phyloP scores from a whole-genome alignment of 768 basidiomycete genomes.

The Lanmaoa pseudosensibilis region DNA sequence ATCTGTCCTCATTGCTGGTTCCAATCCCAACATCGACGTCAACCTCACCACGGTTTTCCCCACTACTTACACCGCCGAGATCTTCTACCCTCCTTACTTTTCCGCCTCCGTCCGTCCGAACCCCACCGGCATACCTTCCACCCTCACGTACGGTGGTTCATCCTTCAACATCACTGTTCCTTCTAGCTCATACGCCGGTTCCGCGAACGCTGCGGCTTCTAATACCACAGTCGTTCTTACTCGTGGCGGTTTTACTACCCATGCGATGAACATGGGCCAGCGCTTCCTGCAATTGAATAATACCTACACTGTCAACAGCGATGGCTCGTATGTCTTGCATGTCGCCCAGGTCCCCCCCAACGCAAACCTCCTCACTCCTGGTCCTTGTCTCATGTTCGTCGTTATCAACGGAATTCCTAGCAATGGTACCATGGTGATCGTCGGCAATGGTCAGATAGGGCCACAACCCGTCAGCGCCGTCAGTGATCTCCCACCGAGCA shows the following conservation, averaged over 20 bases:
- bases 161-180: slow-evolving; percentile 77
- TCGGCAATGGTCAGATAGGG: slow-evolving; percentile 79
- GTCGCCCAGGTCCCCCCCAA: slow-evolving; percentile 83
- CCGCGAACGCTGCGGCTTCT: slow-evolving; percentile 66
- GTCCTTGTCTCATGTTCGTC: slow-evolving; percentile 83
- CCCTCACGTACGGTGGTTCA: slow-evolving; percentile 78
- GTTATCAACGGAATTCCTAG: slow-evolving; percentile 84
- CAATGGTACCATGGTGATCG: slow-evolving; percentile 70
- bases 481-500: slow-evolving; percentile 34
- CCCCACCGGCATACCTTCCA: slow-evolving; percentile 70
- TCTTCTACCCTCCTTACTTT: slow-evolving; percentile 93
- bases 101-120: slow-evolving; percentile 63
- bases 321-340: slow-evolving; percentile 78
- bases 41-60: slow-evolving; percentile 64
- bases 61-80: slow-evolving; percentile 80
- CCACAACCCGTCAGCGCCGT: slow-evolving; percentile 51
- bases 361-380: slow-evolving; percentile 85
- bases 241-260: slow-evolving; percentile 83
- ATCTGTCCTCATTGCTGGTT: slow-evolving; percentile 86
- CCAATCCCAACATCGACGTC: slow-evolving; percentile 91
- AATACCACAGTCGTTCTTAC: slow-evolving; percentile 78
- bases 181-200: slow-evolving; percentile 61
- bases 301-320: slow-evolving; percentile 77
- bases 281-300: slow-evolving; percentile 81
- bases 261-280: slow-evolving; percentile 90